Evolutionary conservation across 495 filamentous ascomycete genomes (phyloP).

Genomic region (Entonaema liquescens): DNA sequence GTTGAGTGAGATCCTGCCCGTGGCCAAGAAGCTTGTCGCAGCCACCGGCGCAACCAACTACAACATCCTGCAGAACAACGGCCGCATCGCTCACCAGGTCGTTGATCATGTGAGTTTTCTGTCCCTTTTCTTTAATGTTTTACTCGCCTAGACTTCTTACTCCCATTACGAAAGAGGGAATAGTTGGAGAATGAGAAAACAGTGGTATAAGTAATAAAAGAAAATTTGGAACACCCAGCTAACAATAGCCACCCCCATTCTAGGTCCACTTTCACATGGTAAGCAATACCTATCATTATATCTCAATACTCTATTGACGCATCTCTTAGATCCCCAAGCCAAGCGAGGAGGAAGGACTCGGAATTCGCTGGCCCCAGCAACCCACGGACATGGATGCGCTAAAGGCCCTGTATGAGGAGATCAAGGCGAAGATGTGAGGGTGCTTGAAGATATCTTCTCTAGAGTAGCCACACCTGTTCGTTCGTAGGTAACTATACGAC

Average conservation of each 20-base stretch:
- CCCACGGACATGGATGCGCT: constrained; percentile 81
- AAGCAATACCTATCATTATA: constrained; percentile 38
- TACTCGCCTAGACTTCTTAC: not conserved
- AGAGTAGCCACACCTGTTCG: not conserved
- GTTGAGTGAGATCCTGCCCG: constrained; percentile 83
- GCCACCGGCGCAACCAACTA: constrained; percentile 80
- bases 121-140: not conserved
- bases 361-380: constrained; percentile 81
- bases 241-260: not conserved
- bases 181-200: not conserved
- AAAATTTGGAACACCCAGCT: too few species aligned
- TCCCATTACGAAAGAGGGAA: not conserved
- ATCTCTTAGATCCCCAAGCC: constrained; percentile 87
- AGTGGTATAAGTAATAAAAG: too few species aligned
- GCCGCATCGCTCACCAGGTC: constrained; percentile 87
- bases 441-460: not conserved
- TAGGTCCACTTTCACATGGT: constrained; percentile 96
- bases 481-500: not conserved
- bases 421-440: constrained; percentile 87
- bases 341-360: constrained; percentile 81
- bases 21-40: constrained; percentile 85
- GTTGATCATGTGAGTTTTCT: constrained; percentile 80
- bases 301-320: constrained; percentile 16
- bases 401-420: constrained; percentile 78
- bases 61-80: constrained; percentile 98